Conservation (phyloP, 805 yeast species). For the Lachancea thermotolerans region DNA sequence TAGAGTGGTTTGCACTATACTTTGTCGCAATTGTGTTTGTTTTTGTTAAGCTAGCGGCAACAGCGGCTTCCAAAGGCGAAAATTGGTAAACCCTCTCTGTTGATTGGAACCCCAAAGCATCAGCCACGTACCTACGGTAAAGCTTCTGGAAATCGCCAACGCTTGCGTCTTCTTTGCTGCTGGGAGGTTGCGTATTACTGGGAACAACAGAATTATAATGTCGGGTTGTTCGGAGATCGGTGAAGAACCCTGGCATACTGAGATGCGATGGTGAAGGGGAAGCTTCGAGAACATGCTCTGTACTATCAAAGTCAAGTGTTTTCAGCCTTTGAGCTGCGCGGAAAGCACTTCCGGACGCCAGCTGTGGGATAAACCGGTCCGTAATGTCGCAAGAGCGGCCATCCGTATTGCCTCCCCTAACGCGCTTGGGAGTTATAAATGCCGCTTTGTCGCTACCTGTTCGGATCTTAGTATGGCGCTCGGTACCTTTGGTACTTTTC, state of each 20-base stretch:
- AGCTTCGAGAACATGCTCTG: slow-evolving; percentile 11
- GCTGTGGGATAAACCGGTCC: slow-evolving; percentile 38
- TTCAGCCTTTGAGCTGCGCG: slow-evolving; percentile 19
- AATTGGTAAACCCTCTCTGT: slow-evolving; percentile 38
- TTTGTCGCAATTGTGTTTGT: slow-evolving; percentile 1
- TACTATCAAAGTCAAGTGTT: slow-evolving; percentile 10
- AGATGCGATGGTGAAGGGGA: slow-evolving; percentile 25
- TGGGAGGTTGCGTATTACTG: slow-evolving; percentile 1
- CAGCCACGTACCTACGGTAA: slow-evolving; percentile 40
- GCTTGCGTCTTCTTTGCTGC: slow-evolving; percentile 4
- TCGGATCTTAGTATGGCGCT: neutral
- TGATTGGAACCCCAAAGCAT: slow-evolving; percentile 42
- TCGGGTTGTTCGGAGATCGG: slow-evolving; percentile 19
- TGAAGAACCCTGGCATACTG: slow-evolving; percentile 29
- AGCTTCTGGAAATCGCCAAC: slow-evolving; percentile 9
- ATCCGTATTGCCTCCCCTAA: neutral
- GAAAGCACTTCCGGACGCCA: slow-evolving; percentile 27
- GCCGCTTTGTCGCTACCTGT: neutral
- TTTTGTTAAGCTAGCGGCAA: slow-evolving; percentile 2
- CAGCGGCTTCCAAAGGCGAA: slow-evolving; percentile 7
- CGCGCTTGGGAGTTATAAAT: slow-evolving; percentile 4
- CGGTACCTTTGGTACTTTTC: neutral
- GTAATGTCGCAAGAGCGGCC: slow-evolving; percentile 3
- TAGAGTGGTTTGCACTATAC: slow-evolving; percentile 1
- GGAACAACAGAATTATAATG: slow-evolving; percentile 18